Evolutionary conservation across 2,329 filamentous ascomycete species (phyloP), one percentile per base, ranked within the genome.

Genomic region (Cryphonectria naterciae): DNA sequence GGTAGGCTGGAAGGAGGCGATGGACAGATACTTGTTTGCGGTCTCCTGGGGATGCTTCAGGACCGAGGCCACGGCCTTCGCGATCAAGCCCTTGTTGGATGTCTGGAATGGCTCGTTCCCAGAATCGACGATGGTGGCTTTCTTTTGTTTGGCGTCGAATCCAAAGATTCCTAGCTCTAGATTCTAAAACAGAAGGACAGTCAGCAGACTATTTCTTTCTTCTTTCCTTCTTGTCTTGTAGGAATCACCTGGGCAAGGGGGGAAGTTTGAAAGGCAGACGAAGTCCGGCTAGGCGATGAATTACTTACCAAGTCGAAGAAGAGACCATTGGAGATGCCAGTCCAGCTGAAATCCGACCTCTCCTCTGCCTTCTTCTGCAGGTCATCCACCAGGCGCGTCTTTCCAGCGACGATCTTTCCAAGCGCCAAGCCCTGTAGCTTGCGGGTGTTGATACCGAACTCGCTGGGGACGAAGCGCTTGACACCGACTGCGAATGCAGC

Each of bases 221-320:
- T 39, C 37, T 39, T 84, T 83, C 72, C 25, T 54, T 22, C 10
- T 19, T 15, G 72, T 17, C n/a, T 54, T 4, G 35, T 8, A 35
- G 56, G 39, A 6, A 32, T 32, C 32, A 32, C 32, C 32, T 32
- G 32, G 22, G 52, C 1, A 7, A 2, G 1, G 37, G 22, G 11
- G n/a, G 25, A 7, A 15, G 25, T 13, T 4, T 22, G 11, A 1
- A 28, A 28, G 25, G 52, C 52, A 28, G n/a, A n/a, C n/a, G 17
- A 15, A 2, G 52, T 11, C 7, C 52, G 25, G 52, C 25, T 49
- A 49, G 43, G 19, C 43, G 43, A 49, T 8, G n/a, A 15, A 39
- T 41, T 28, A 75, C 79, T 37, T 76, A 85, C 83, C 86, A 85
- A 88, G 75, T 92, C 89, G 76, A 92, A 89, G 78, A 92, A 88